These are phyloP conservation scores for Aspergillus flavus DNA, from an alignment of 2,329 filamentous ascomycete genomes.

Conservation along the genomic window DNA sequence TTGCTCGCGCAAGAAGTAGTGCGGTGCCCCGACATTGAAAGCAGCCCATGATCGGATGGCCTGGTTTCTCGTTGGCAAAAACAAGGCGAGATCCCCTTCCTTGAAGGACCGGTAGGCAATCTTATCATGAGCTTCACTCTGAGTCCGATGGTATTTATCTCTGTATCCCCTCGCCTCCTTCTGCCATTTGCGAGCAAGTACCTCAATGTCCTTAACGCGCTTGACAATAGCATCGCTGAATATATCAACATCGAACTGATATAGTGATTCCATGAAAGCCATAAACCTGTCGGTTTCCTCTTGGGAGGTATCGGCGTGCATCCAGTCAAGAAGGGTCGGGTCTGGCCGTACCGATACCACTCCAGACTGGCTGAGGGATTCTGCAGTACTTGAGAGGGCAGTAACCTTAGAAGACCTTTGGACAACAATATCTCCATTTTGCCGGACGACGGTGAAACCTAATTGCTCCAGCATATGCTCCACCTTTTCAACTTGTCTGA, in stretches of 20 bases:
- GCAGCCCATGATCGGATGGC: slow-evolving; percentile 95
- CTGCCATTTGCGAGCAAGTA: slow-evolving; percentile 89
- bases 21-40: slow-evolving; percentile 95
- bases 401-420: slow-evolving; percentile 67
- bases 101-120: slow-evolving; percentile 96
- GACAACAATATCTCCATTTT: slow-evolving; percentile 72
- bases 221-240: slow-evolving; percentile 86
- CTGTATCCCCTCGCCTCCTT: slow-evolving; percentile 84
- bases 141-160: slow-evolving; percentile 78
- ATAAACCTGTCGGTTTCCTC: slow-evolving; percentile 74
- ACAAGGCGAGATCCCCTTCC: slow-evolving; percentile 90
- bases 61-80: slow-evolving; percentile 92
- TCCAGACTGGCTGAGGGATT: slow-evolving; percentile 38
- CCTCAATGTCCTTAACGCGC: slow-evolving; percentile 89
- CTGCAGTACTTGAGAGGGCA: slow-evolving; percentile 37
- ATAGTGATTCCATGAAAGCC: slow-evolving; percentile 71
- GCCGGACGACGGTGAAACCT: slow-evolving; percentile 77
- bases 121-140: slow-evolving; percentile 89
- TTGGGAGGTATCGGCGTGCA: slow-evolving; percentile 66
- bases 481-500: slow-evolving; percentile 82
- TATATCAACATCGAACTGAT: slow-evolving; percentile 78
- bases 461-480: slow-evolving; percentile 80
- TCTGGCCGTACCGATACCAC: slow-evolving; percentile 54
- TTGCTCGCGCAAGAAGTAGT: slow-evolving; percentile 94
- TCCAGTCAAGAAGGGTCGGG: slow-evolving; percentile 79